Evolutionary conservation across 2,329 filamentous ascomycete species (phyloP).

Genomic region (Aspergillus novofumigatus): DNA sequence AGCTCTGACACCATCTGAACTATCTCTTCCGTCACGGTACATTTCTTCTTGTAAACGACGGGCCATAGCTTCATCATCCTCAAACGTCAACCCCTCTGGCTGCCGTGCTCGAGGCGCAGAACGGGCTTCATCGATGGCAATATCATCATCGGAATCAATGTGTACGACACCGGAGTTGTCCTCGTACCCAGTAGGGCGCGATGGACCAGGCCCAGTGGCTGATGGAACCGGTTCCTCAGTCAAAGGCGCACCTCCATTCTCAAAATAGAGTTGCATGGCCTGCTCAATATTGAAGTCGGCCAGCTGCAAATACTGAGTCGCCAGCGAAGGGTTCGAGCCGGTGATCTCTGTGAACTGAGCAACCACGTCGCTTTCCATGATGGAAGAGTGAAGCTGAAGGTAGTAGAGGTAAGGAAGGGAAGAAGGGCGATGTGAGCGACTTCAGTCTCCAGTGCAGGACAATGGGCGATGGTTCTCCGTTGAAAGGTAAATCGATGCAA

Average conservation of each 20-base stretch:
- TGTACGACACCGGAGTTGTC: slow-evolving; percentile 63
- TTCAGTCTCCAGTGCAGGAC: slow-evolving; percentile 1
- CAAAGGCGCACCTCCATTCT: slow-evolving; percentile 65
- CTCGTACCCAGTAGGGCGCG: slow-evolving; percentile 41
- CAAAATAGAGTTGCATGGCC: slow-evolving; percentile 85
- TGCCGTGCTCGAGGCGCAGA: slow-evolving; percentile 30
- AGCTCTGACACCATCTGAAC: slow-evolving; percentile 68
- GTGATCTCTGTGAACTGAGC: slow-evolving; percentile 79
- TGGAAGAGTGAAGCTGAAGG: slow-evolving; percentile 8
- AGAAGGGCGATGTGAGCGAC: background rate
- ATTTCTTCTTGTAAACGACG: slow-evolving; percentile 87
- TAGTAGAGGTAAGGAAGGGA: background rate
- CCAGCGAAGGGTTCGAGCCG: slow-evolving; percentile 66
- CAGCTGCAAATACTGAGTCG: slow-evolving; percentile 77
- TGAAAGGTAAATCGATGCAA: slow-evolving; percentile 22
- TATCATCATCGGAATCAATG: slow-evolving; percentile 73
- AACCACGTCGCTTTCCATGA: slow-evolving; percentile 67
- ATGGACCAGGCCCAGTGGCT: slow-evolving; percentile 19
- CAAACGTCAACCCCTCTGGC: slow-evolving; percentile 53
- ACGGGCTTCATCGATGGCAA: slow-evolving; percentile 39
- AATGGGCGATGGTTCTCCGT: slow-evolving; percentile 7
- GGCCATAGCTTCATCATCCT: slow-evolving; percentile 92
- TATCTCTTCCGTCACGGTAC: slow-evolving; percentile 56
- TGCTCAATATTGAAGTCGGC: slow-evolving; percentile 80
- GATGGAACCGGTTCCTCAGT: slow-evolving; percentile 49